Evolutionary conservation across 768 basidiomycete species (phyloP), one percentile per base, ranked within the genome.

Genomic region (Xerocomus spinulosus): DNA sequence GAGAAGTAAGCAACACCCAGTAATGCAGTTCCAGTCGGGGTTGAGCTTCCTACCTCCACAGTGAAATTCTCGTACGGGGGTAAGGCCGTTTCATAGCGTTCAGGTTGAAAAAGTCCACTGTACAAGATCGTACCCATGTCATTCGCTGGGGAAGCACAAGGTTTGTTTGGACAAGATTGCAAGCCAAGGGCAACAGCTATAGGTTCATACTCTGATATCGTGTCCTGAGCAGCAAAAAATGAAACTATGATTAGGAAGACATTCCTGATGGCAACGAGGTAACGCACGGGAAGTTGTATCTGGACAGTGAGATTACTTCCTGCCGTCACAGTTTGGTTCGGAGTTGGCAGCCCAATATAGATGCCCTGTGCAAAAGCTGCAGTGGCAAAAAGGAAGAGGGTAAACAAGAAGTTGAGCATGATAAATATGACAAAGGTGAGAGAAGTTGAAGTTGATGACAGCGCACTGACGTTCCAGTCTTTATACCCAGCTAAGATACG

Each of bases 181-280:
- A 79, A 29, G 6, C 68, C 75, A 43, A 80, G 70, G 24, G 72
- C 72, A 42, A 80, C 58, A 13, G 70, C 74, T 3, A 79, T 70
- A 49, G 79, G 76, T 30, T 58, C 61, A 9, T 72, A 72, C 10
- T 64, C 63, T 2, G 71, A 64, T 18, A 75, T 55, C 8, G 63
- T 42, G 43, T 72, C 58, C 74, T 77, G 34, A 5, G 10, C 20
- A 34, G 9, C 15, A 9, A 35, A 42, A 28, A 24, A 18, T 25
- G 7, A 1, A 17, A 13, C 4, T 0, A 9, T 32, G 26, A 35
- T 56, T 13, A 42, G 20, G 15, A 4, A 36, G 18, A 5, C 13
- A 45, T 34, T 35, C 29, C 37, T 7, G 18, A 13, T 15, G 33
- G 5, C 10, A 7, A 26, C 9, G 3, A 24, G 21, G 15, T 5